phyloP scores from a whole-genome alignment of 257 asterid genomes.

The Haberlea rhodopensis region DNA sequence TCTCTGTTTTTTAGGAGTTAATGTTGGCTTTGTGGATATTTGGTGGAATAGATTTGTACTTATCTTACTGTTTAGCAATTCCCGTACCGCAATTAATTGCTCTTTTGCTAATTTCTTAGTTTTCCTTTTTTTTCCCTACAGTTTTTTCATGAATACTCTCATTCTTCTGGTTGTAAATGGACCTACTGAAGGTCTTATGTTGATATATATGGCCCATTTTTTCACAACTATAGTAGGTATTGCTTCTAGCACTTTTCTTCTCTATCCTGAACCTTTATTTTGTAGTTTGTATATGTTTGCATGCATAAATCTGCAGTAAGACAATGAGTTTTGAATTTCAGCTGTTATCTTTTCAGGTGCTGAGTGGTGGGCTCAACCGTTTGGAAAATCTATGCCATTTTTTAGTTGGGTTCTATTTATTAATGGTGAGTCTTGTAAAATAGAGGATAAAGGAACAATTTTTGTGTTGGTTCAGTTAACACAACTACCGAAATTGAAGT shows the following conservation, averaged over 20 bases:
- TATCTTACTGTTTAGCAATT: background rate
- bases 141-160: slow-evolving; percentile 87
- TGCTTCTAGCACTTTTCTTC: slow-evolving; percentile 28
- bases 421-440: slow-evolving; percentile 50
- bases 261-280: slow-evolving; percentile 3
- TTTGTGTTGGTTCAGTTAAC: slow-evolving; percentile 9
- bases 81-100: background rate
- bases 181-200: slow-evolving; percentile 89
- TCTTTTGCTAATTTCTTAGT: slow-evolving; percentile 19
- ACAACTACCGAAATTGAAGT: slow-evolving; percentile 2
- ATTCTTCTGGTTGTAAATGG: slow-evolving; percentile 92
- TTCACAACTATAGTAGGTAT: slow-evolving; percentile 75
- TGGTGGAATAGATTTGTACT: background rate
- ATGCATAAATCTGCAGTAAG: slow-evolving; percentile 13
- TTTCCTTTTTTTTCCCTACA: slow-evolving; percentile 38
- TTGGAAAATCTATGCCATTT: slow-evolving; percentile 72
- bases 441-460: slow-evolving; percentile 8
- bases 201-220: slow-evolving; percentile 69
- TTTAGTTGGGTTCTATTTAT: slow-evolving; percentile 79
- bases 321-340: slow-evolving; percentile 18
- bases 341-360: slow-evolving; percentile 59
- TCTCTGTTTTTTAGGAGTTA: background rate
- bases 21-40: background rate
- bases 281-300: slow-evolving; percentile 4
- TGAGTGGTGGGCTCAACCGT: slow-evolving; percentile 88